Percentiles rank a stretch among this genome's conserved stretches.
Evolutionary conservation across 805 yeast genomes (phyloP).

Genomic region (Candida tibetensis): DNA sequence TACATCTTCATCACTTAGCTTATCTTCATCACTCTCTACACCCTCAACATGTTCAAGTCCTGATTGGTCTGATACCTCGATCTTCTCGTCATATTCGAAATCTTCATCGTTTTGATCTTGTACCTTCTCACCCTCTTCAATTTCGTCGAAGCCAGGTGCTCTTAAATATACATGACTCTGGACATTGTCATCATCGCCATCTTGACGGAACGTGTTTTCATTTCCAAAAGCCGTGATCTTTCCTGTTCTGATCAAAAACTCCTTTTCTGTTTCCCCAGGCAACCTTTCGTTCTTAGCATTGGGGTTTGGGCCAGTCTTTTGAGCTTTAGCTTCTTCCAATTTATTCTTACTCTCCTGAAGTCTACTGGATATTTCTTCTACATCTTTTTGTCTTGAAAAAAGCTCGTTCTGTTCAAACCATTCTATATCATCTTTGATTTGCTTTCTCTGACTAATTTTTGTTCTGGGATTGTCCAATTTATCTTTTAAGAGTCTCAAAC

Average conservation of each 20-base stretch:
- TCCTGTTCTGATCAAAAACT: conserved; percentile 82
- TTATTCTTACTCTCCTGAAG: conserved; percentile 40
- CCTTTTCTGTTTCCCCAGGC: conserved; percentile 77
- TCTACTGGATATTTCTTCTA: conserved; percentile 47
- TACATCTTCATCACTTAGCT: background rate
- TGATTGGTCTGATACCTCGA: conserved; percentile 5
- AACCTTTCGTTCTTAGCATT: conserved; percentile 34
- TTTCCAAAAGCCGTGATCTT: conserved; percentile 91
- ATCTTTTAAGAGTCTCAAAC: conserved; percentile 46
- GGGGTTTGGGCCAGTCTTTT: conserved; percentile 7
- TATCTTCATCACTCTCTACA: conserved; percentile 2
- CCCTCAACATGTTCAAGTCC: no score
- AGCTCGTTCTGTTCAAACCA: conserved; percentile 51
- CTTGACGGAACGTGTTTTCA: conserved; percentile 52
- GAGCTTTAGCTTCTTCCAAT: conserved; percentile 23
- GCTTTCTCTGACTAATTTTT: conserved; percentile 62
- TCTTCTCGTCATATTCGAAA: conserved; percentile 9
- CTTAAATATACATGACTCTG: conserved; percentile 44
- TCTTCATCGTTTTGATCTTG: conserved; percentile 15
- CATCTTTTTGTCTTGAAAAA: conserved; percentile 53
- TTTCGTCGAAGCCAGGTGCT: conserved; percentile 48
- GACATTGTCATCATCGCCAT: conserved; percentile 17
- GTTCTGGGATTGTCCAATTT: conserved; percentile 52
- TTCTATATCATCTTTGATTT: conserved; percentile 51
- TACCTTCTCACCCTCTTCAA: conserved; percentile 14